phyloP scores from a whole-genome alignment of 495 filamentous ascomycete genomes.

The Cenococcum geophilum region DNA sequence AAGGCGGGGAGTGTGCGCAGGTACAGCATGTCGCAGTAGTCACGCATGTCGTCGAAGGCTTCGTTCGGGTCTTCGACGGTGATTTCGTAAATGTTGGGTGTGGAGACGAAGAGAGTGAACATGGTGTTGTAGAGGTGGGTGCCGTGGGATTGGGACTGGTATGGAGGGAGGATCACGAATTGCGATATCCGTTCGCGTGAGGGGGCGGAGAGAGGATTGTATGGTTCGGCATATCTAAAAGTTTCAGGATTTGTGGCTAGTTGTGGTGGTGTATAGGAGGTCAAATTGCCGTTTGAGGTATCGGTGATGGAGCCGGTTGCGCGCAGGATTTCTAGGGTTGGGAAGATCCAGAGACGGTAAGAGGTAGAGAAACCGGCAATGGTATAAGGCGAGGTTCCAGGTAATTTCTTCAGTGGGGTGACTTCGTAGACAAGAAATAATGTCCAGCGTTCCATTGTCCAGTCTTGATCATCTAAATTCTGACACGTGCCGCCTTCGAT shows the following conservation, averaged over 20 bases:
- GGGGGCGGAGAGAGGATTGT: constrained; percentile 44
- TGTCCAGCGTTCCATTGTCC: constrained; percentile 74
- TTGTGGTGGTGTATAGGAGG: background rate
- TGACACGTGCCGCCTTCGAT: constrained; percentile 83
- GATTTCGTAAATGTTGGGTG: constrained; percentile 65
- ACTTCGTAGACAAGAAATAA: constrained; percentile 60
- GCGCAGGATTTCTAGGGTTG: constrained; percentile 31
- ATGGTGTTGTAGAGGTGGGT: constrained; percentile 74
- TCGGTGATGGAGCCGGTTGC: constrained; percentile 37
- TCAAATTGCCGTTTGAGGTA: constrained; percentile 30
- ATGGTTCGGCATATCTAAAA: constrained; percentile 7
- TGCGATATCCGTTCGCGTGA: constrained; percentile 82
- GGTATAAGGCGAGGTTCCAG: constrained; percentile 53
- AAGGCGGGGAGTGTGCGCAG: constrained; percentile 54
- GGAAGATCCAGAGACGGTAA: constrained; percentile 71
- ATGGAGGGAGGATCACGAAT: constrained; percentile 87
- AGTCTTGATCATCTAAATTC: constrained; percentile 61
- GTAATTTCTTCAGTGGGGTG: constrained; percentile 18
- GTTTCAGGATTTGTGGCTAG: constrained; percentile 18
- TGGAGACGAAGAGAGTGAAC: constrained; percentile 55
- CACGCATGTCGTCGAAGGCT: constrained; percentile 83
- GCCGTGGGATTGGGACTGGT: constrained; percentile 73
- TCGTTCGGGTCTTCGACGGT: constrained; percentile 96
- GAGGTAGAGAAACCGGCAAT: constrained; percentile 83
- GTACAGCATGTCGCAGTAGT: constrained; percentile 70